Base-by-base conservation (phyloP, 1,284 basidiomycete species). In the Rhodotorula sp. region DNA sequence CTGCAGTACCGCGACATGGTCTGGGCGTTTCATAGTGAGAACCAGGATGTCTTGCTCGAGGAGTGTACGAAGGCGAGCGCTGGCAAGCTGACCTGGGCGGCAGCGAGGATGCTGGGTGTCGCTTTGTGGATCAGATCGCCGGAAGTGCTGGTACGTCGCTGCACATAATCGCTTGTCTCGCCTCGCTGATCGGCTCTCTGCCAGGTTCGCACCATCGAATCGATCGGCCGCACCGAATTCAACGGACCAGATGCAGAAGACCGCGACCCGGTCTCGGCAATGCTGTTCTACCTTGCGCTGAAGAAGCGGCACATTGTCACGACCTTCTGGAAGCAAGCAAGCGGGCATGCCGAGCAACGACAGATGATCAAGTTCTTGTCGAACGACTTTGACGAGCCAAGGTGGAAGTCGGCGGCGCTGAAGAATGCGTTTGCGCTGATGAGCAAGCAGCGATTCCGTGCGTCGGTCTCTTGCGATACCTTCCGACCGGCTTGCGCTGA, bases 401-500 rank as follows among this genome's bases (percentile, higher is more conserved):
- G 93, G 27, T 98, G 95, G 95, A 88, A 87, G 72, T 92, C 91
- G 22, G 94, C 94, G 0, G 95, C 96, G 2, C 82, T 91, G 70
- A 99, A 99, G 84, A 99, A 99, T 79, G 96, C 96, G 2, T 99
- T 90, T 81, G 92, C 92, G 1, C 82, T 99, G 49, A 81, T 99
- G 69, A 87, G 91, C 78, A 96, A 94, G 81, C 90, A 89, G 72
- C 87, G 94, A n/a, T 96, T 91, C 77, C 90, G 93, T 94, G 66
- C 68, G 87, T 81, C 46, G n/a, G 13, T 59, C 46, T 55, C 51
- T 17, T 51, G 34, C 36, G 24, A 27, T 13, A 32, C 24, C 56
- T n/a, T 13, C n/a, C n/a, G n/a, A n/a, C n/a, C n/a, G n/a, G n/a
- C n/a, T n/a, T n/a, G n/a, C 39, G 19, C 47, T 36, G 36, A 51